phyloP scores from a whole-genome alignment of 2,329 filamentous ascomycete species.

The Thelonectria blattea region DNA sequence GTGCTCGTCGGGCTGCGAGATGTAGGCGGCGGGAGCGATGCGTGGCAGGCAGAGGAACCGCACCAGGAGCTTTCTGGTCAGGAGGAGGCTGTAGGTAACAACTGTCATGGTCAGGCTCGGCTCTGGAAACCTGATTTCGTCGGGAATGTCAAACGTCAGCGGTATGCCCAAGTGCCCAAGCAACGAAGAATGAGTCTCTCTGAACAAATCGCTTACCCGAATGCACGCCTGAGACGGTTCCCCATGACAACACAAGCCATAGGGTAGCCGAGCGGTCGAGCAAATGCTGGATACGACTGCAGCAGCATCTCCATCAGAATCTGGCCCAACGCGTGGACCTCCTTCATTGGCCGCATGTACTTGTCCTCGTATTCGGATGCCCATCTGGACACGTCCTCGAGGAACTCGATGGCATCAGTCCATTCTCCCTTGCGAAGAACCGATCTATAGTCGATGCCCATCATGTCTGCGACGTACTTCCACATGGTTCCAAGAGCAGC shows the following conservation, averaged over 20 bases:
- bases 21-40: slow-evolving; percentile 44
- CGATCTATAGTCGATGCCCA: slow-evolving; percentile 64
- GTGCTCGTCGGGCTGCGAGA: slow-evolving; percentile 57
- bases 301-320: slow-evolving; percentile 67
- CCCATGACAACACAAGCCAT: slow-evolving; percentile 67
- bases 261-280: slow-evolving; percentile 55
- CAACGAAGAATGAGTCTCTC: neutral
- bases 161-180: neutral
- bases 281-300: slow-evolving; percentile 55
- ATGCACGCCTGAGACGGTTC: slow-evolving; percentile 66
- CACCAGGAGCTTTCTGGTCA: slow-evolving; percentile 59
- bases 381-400: slow-evolving; percentile 55
- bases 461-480: slow-evolving; percentile 73
- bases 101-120: slow-evolving; percentile 46
- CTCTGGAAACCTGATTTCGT: slow-evolving; percentile 48
- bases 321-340: slow-evolving; percentile 60
- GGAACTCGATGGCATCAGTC: slow-evolving; percentile 59
- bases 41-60: slow-evolving; percentile 68
- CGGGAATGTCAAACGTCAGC: neutral
- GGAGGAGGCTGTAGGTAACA: slow-evolving; percentile 55
- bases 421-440: slow-evolving; percentile 48
- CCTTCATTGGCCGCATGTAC: slow-evolving; percentile 60
- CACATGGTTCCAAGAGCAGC: slow-evolving; percentile 73
- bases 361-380: slow-evolving; percentile 62
- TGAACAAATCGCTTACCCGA: slow-evolving; percentile 58